Evolutionary conservation across 2,329 filamentous ascomycete genomes (phyloP).

Genomic region (Chaetomiaceae sp.): DNA sequence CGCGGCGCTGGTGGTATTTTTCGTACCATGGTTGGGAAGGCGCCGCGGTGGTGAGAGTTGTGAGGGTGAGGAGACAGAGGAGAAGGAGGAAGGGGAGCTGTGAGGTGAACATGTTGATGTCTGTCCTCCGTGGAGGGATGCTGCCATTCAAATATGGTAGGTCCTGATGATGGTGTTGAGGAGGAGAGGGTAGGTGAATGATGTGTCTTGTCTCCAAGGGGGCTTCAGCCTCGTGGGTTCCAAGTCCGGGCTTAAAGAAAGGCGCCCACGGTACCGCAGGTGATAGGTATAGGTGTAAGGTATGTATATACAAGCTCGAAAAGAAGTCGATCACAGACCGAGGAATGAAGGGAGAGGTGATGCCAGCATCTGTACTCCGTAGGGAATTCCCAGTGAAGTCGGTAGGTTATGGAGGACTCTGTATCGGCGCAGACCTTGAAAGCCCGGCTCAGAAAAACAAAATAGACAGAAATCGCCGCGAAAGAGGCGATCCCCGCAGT

Average conservation of each 20-base stretch:
- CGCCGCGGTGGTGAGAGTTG: conserved; percentile 30
- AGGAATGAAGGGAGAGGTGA: not conserved
- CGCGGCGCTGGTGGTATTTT: conserved; percentile 30
- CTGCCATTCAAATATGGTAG: no score
- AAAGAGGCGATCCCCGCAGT: not conserved
- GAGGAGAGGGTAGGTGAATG: not conserved
- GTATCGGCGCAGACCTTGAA: no score
- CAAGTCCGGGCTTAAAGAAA: no score
- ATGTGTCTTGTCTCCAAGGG: no score
- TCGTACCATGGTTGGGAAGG: conserved; percentile 30
- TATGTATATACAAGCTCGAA: conserved; percentile 2
- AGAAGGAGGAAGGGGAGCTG: conserved; percentile 23
- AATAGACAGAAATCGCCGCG: not conserved
- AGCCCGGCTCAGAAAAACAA: not conserved
- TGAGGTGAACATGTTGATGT: conserved; percentile 33
- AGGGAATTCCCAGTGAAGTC: no score
- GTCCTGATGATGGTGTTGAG: not conserved
- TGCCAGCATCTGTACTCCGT: conserved; percentile 10
- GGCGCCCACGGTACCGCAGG: not conserved
- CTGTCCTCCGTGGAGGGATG: no score
- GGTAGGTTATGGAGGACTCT: no score
- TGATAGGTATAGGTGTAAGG: not conserved
- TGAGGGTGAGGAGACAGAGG: conserved; percentile 20
- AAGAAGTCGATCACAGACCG: conserved; percentile 10
- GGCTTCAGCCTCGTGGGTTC: not conserved